Evolutionary conservation across 352 stramenopile genomes (phyloP).

Genomic region (Globisporangium nunn): DNA sequence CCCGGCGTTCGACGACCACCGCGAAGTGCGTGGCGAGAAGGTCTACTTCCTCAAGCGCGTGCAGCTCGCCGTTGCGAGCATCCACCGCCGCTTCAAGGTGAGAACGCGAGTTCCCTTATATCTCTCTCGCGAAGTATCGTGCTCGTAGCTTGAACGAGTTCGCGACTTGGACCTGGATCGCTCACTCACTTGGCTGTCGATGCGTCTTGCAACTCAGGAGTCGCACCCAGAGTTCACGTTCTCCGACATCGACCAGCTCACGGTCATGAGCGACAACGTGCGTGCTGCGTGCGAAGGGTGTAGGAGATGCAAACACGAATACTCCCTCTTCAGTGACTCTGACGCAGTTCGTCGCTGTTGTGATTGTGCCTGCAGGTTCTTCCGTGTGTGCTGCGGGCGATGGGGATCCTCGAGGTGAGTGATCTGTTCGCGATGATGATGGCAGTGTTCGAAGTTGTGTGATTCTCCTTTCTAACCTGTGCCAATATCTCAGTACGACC

Average conservation of each 20-base stretch:
- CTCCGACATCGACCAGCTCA: conserved; percentile 53
- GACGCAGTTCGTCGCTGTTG: background rate
- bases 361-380: conserved; percentile 27
- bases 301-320: background rate
- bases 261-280: conserved; percentile 65
- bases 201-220: conserved; percentile 17
- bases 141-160: background rate
- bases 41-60: conserved; percentile 69
- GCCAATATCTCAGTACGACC: conserved; percentile 33
- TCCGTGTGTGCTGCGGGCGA: conserved; percentile 61
- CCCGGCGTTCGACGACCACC: conserved; percentile 65
- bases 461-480: no score
- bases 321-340: background rate
- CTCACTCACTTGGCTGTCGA: background rate
- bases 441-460: no score
- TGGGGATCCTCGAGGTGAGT: conserved; percentile 63
- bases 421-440: background rate
- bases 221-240: conserved; percentile 45
- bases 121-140: background rate
- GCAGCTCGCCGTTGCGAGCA: conserved; percentile 41
- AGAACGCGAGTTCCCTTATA: background rate
- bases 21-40: conserved; percentile 32
- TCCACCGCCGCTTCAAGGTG: conserved; percentile 70
- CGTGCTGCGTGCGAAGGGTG: background rate
- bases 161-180: background rate